phyloP scores from a whole-genome alignment of 495 filamentous ascomycete species.

The Viridothelium virens region DNA sequence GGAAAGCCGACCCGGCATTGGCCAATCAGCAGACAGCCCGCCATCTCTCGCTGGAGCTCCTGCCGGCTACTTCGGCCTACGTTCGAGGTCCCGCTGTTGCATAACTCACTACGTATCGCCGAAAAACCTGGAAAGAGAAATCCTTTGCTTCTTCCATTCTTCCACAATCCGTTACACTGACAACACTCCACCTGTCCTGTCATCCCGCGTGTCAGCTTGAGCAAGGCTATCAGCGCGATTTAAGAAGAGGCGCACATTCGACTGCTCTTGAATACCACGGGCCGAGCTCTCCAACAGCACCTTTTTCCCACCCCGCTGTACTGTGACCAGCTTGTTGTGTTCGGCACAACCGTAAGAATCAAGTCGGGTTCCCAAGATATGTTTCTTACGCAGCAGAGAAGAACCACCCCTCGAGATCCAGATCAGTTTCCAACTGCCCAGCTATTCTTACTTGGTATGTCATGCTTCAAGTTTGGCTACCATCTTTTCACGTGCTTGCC shows the following conservation, averaged over 20 bases:
- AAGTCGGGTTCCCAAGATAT: slow-evolving; percentile 26
- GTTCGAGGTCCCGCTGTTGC: neutral
- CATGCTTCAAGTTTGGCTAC: slow-evolving; percentile 6
- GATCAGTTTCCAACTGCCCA: slow-evolving; percentile 68
- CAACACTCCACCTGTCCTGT: slow-evolving; percentile 7
- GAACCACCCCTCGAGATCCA: slow-evolving; percentile 40
- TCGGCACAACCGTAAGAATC: slow-evolving; percentile 31
- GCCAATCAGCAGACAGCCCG: neutral
- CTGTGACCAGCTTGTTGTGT: neutral
- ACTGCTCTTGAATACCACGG: neutral
- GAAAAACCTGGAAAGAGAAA: slow-evolving; percentile 4
- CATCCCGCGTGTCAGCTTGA: neutral
- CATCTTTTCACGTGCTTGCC: neutral
- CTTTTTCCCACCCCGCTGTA: neutral
- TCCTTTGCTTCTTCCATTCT: neutral
- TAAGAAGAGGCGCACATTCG: slow-evolving; percentile 5
- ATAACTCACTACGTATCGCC: neutral
- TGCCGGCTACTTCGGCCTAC: neutral
- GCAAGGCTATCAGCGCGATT: neutral
- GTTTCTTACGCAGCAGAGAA: slow-evolving; percentile 37
- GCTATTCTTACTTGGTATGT: slow-evolving; percentile 65
- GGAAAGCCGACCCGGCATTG: neutral
- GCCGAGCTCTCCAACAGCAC: neutral
- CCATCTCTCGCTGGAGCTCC: neutral
- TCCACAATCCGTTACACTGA: neutral